Percentiles rank a stretch among this genome's conserved stretches.
Conservation (phyloP, 2,329 filamentous ascomycete genomes). For the Periconia macrospinosa region DNA sequence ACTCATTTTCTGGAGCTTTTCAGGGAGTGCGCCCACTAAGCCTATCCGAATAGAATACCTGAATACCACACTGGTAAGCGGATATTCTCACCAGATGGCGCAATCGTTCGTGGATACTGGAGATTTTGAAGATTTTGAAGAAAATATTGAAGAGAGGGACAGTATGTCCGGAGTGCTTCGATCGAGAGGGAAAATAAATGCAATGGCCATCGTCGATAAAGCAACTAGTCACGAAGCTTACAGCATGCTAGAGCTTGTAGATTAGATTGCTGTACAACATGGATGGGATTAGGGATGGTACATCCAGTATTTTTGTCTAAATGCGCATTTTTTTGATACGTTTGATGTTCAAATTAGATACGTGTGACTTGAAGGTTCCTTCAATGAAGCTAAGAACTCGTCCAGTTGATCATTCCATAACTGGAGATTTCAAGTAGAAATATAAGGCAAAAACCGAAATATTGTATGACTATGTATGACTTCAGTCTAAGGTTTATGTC, state of each 20-base stretch:
- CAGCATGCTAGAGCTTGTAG: conserved; percentile 58
- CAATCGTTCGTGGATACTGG: conserved; percentile 60
- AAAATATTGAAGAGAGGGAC: conserved; percentile 38
- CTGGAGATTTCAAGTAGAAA: too few relatives aligned
- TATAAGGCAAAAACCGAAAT: too few relatives aligned
- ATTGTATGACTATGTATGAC: too few relatives aligned
- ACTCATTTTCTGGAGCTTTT: conserved; percentile 64
- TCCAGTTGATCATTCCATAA: too few relatives aligned
- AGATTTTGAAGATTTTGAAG: conserved; percentile 47
- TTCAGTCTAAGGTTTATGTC: too few relatives aligned
- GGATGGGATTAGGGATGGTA: too few relatives aligned
- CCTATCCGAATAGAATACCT: conserved; percentile 51
- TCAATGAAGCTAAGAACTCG: too few relatives aligned
- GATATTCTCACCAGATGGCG: conserved; percentile 61
- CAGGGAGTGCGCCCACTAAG: conserved; percentile 52
- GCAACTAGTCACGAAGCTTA: conserved; percentile 59
- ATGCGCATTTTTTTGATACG: too few relatives aligned
- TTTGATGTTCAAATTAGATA: too few relatives aligned
- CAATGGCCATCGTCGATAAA: conserved; percentile 51
- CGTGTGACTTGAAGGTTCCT: too few relatives aligned
- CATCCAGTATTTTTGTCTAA: too few relatives aligned
- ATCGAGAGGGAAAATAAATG: conserved; percentile 49
- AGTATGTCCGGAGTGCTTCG: conserved; percentile 27
- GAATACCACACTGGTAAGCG: conserved; percentile 56
- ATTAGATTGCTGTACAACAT: conserved; percentile 36